These are phyloP conservation scores for Saraca asoca DNA, from an alignment of 331 rosid species.

Conservation along the genomic window DNA sequence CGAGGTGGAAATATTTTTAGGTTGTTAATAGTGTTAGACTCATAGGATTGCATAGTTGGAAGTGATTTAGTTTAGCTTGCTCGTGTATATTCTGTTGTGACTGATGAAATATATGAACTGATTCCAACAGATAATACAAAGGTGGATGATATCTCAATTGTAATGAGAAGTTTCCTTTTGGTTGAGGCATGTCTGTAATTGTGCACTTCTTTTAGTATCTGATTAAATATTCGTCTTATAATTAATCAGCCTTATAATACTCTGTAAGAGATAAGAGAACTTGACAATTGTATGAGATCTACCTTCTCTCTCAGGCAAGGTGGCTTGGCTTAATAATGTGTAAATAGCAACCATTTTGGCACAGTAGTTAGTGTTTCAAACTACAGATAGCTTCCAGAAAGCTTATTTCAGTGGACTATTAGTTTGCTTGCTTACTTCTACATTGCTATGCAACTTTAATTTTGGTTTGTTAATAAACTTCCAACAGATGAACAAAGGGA, in stretches of 20 bases:
- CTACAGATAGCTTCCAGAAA: neutral
- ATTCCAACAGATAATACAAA: constrained; percentile 38
- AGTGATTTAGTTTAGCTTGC: constrained; percentile 43
- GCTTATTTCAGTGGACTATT: neutral
- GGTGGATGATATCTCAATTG: constrained; percentile 50
- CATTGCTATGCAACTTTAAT: neutral
- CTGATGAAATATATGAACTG: constrained; percentile 41
- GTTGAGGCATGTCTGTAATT: neutral
- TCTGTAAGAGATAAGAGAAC: too few relatives aligned
- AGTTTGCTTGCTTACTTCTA: neutral
- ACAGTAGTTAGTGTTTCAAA: neutral
- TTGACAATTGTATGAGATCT: too few relatives aligned
- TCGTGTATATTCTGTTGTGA: constrained; percentile 51
- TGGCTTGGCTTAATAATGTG: too few relatives aligned
- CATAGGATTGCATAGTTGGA: constrained; percentile 39
- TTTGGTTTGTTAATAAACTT: neutral
- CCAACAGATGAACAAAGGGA: constrained; percentile 8
- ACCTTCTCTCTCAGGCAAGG: too few relatives aligned
- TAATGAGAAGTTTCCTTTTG: neutral
- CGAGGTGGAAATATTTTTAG: constrained; percentile 43
- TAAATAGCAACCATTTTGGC: too few relatives aligned
- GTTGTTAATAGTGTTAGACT: constrained; percentile 59
- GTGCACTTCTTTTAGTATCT: neutral
- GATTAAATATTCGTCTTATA: too few relatives aligned
- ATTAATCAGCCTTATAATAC: too few relatives aligned